Percentiles rank a stretch among this genome's conserved stretches.
phyloP scores from a whole-genome alignment of 2,329 filamentous ascomycete species.

The Colletotrichum camelliae region DNA sequence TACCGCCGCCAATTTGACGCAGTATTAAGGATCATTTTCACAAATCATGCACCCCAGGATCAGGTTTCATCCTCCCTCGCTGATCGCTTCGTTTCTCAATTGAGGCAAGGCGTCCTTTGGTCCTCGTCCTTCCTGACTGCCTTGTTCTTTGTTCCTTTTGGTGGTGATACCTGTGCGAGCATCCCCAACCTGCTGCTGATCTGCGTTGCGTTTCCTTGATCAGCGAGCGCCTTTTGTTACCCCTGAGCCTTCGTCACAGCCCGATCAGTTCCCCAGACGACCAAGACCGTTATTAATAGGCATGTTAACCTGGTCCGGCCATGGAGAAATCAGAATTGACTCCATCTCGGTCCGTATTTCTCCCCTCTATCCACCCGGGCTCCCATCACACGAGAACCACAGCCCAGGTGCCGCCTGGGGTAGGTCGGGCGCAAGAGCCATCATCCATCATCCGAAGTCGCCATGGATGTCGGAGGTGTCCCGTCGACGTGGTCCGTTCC shows the following conservation, averaged over 20 bases:
- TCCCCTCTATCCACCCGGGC: background rate
- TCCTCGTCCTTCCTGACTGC: background rate
- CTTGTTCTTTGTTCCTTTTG: background rate
- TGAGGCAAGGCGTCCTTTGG: background rate
- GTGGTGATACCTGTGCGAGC: background rate
- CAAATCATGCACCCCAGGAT: conserved; percentile 4
- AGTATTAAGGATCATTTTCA: conserved; percentile 12
- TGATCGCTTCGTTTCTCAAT: background rate
- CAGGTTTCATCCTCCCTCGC: background rate
- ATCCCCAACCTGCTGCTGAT: background rate
- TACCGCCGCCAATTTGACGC: conserved; percentile 10
- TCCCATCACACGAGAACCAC: background rate
- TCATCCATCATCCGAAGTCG: conserved; percentile 15
- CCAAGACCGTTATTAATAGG: conserved; percentile 3
- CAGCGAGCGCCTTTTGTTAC: background rate
- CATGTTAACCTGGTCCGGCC: background rate
- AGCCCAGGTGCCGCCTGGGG: background rate
- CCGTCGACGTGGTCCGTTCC: conserved; percentile 4
- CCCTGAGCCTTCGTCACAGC: conserved; percentile 1
- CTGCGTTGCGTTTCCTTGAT: background rate
- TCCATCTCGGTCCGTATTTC: background rate
- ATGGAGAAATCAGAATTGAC: background rate
- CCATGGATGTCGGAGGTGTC: background rate
- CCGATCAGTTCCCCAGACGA: conserved; percentile 14
- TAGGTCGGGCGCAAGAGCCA: background rate